Percentiles rank a stretch among this genome's conserved stretches.
These are phyloP conservation scores for Murraya koenigii DNA, from an alignment of 345 rosid genomes.

Conservation along the genomic window DNA sequence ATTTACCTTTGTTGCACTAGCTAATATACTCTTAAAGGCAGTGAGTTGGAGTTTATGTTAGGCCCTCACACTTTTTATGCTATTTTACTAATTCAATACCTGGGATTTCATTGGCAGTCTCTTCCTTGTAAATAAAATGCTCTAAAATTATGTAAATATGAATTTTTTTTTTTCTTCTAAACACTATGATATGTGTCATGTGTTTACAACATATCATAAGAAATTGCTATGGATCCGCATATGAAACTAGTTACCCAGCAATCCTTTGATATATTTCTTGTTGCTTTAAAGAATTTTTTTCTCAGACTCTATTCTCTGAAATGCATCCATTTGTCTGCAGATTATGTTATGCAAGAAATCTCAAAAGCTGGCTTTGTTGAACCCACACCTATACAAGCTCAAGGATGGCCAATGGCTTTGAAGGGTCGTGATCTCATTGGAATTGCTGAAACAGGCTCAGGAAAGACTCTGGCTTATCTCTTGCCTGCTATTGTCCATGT, in stretches of 20 bases:
- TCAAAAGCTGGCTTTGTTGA: slow-evolving; percentile 90
- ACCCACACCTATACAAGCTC: slow-evolving; percentile 97
- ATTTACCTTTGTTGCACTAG: neutral
- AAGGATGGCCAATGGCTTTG: slow-evolving; percentile 99
- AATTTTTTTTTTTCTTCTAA: neutral
- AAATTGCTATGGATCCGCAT: neutral
- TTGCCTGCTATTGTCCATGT: slow-evolving; percentile 98
- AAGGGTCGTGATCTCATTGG: slow-evolving; percentile 97
- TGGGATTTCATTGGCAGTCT: neutral
- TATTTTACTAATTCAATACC: neutral
- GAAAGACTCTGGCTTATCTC: slow-evolving; percentile 91
- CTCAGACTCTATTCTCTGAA: neutral
- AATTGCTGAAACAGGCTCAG: slow-evolving; percentile 98
- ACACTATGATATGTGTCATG: neutral
- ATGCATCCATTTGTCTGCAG: slow-evolving; percentile 35
- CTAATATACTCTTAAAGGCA: neutral
- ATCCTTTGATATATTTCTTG: neutral
- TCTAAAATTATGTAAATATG: neutral
- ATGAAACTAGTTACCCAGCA: neutral
- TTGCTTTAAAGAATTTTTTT: slow-evolving; percentile 8
- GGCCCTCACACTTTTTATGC: neutral
- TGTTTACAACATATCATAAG: neutral
- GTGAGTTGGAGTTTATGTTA: neutral
- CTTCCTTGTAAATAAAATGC: neutral
- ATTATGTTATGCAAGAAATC: slow-evolving; percentile 93